Evolutionary conservation across 225 moss, liverwort and hornwort species (phyloP).

Genomic region (Pseudoscleropodium purum): DNA sequence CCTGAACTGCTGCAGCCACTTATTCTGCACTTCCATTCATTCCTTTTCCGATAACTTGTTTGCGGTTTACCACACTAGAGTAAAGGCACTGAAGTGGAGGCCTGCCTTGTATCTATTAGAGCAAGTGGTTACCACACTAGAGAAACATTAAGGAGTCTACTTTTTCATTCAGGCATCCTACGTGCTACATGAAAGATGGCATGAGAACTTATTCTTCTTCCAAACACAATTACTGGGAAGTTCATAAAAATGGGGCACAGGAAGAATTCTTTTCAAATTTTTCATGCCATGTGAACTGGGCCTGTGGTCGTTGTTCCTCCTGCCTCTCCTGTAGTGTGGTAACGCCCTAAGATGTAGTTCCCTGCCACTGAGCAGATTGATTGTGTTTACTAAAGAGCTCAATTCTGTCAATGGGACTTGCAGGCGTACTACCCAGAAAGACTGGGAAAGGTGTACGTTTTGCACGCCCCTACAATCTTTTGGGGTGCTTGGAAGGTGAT

Average conservation of each 20-base stretch:
- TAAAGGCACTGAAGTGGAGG: neutral
- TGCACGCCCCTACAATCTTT: constrained; percentile 30
- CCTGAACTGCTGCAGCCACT: neutral
- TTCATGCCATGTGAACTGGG: neutral
- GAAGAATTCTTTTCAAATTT: neutral
- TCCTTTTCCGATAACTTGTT: neutral
- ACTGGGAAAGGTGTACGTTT: constrained; percentile 15
- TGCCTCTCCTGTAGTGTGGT: neutral
- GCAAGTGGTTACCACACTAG: neutral
- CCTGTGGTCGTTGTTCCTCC: neutral
- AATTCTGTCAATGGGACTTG: neutral
- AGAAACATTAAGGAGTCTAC: neutral
- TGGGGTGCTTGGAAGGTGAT: constrained; percentile 49
- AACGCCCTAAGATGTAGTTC: neutral
- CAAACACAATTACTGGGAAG: neutral
- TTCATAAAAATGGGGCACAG: neutral
- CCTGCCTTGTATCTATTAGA: neutral
- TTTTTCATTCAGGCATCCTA: neutral
- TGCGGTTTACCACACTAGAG: neutral
- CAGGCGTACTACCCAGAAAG: constrained; percentile 50
- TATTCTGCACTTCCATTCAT: neutral
- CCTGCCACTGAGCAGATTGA: neutral
- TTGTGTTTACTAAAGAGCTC: neutral
- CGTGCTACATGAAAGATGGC: neutral
- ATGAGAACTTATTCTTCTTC: neutral